Conservation (phyloP, 306 rosid species). For the Fagus sylvatica region DNA sequence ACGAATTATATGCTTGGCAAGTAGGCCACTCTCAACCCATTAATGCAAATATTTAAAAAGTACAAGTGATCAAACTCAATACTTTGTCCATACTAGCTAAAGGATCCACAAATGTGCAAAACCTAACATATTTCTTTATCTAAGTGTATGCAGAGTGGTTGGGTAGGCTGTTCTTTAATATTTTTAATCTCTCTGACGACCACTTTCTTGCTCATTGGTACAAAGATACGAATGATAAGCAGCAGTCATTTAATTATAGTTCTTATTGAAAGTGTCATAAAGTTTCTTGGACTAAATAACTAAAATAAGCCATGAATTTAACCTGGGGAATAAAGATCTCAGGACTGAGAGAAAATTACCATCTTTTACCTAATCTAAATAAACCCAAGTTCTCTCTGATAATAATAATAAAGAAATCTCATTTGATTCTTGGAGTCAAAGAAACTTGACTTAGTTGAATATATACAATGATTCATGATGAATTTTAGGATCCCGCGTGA, state of each 20-base stretch:
- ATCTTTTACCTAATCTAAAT: background rate
- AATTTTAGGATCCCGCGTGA: too few relatives aligned
- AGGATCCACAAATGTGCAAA: background rate
- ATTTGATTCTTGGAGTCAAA: too few relatives aligned
- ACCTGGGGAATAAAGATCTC: background rate
- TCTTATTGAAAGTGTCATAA: background rate
- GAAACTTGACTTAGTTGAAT: too few relatives aligned
- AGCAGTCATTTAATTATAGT: background rate
- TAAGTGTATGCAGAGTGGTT: background rate
- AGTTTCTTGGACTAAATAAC: background rate
- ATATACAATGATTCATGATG: too few relatives aligned
- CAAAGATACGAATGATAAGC: background rate
- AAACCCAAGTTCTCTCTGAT: too few relatives aligned
- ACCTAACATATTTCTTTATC: too few relatives aligned
- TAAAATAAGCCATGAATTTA: background rate
- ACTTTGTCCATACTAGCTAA: conserved; percentile 22
- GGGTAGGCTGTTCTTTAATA: background rate
- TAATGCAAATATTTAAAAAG: background rate
- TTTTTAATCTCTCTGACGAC: conserved; percentile 7
- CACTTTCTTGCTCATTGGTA: conserved; percentile 4
- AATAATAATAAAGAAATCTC: too few relatives aligned
- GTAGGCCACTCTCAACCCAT: background rate
- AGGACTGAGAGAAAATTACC: background rate
- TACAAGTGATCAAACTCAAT: background rate
- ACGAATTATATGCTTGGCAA: background rate